Percentiles rank a stretch among this genome's conserved stretches.
phyloP scores from a whole-genome alignment of 495 filamentous ascomycete species.

The Penicillium lividum region DNA sequence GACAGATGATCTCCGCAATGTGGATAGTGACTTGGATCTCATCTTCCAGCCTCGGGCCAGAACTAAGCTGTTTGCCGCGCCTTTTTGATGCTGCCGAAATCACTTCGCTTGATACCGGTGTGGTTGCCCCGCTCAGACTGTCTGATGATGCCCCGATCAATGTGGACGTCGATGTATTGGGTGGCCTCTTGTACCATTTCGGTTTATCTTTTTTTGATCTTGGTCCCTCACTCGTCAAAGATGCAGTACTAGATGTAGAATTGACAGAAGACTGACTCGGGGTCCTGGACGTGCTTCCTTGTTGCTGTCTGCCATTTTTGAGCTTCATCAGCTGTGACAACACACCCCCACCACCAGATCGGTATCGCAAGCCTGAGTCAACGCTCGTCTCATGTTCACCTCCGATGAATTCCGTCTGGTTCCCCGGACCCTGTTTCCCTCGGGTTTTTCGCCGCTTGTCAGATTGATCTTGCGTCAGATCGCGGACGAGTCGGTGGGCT shows the following conservation, averaged over 20 bases:
- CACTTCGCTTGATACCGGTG: conserved; percentile 32
- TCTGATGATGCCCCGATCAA: conserved; percentile 19
- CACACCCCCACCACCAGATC: conserved; percentile 34
- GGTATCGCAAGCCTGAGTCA: conserved; percentile 24
- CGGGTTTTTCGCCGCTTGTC: conserved; percentile 26
- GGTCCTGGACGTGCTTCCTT: conserved; percentile 11
- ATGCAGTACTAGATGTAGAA: conserved; percentile 7
- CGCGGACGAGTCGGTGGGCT: conserved; percentile 34
- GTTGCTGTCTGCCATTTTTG: conserved; percentile 18
- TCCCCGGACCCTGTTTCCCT: conserved; percentile 19
- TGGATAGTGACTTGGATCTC: conserved; percentile 80
- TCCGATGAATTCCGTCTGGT: conserved; percentile 13
- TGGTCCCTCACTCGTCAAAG: conserved; percentile 15
- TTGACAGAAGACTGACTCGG: conserved; percentile 16
- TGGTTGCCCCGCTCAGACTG: conserved; percentile 30
- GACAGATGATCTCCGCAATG: conserved; percentile 76
- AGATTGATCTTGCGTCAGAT: conserved; percentile 34
- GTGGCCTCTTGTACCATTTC: conserved; percentile 40
- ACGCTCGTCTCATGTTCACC: conserved; percentile 17
- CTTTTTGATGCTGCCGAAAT: conserved; percentile 33
- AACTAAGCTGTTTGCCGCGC: conserved; percentile 25
- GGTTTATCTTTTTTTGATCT: conserved; percentile 28
- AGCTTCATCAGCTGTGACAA: conserved; percentile 38
- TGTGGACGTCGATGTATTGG: conserved; percentile 32
- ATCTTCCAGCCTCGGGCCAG: conserved; percentile 40